These are phyloP conservation scores for Pichia norvegensis DNA, from an alignment of 1,139 yeast species.

Conservation along the genomic window DNA sequence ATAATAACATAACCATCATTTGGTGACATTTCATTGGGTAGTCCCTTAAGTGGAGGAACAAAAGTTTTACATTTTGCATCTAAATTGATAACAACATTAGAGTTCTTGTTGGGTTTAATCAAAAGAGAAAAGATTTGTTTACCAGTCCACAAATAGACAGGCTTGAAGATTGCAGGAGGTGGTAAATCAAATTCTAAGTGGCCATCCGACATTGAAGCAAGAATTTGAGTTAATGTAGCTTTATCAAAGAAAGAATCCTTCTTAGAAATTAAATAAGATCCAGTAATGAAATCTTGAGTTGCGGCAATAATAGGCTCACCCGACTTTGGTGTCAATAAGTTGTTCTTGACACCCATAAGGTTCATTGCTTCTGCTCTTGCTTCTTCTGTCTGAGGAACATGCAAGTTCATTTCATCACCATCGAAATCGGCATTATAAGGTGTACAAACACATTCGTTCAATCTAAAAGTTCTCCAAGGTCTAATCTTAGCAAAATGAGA, in stretches of 20 bases:
- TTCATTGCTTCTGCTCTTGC: slow-evolving; percentile 97
- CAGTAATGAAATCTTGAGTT: slow-evolving; percentile 97
- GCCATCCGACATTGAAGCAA: slow-evolving; percentile 97
- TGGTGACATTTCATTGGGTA: slow-evolving; percentile 92
- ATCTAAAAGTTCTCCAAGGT: slow-evolving; percentile 96
- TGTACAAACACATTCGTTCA: slow-evolving; percentile 98
- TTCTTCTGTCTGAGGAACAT: slow-evolving; percentile 98
- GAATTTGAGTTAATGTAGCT: slow-evolving; percentile 71
- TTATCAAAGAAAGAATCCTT: slow-evolving; percentile 91
- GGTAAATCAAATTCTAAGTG: slow-evolving; percentile 82
- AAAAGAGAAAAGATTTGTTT: slow-evolving; percentile 87
- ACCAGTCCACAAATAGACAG: slow-evolving; percentile 91
- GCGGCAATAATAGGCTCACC: slow-evolving; percentile 99
- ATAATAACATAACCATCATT: slow-evolving; percentile 92
- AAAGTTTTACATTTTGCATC: slow-evolving; percentile 93
- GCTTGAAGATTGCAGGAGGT: slow-evolving; percentile 89
- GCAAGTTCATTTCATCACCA: slow-evolving; percentile 99
- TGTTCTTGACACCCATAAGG: slow-evolving; percentile 96
- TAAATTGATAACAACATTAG: slow-evolving; percentile 78
- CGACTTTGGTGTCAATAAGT: slow-evolving; percentile 88
- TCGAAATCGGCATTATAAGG: slow-evolving; percentile 99
- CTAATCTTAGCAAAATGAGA: slow-evolving; percentile 94
- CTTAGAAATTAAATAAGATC: slow-evolving; percentile 84
- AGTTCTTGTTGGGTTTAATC: slow-evolving; percentile 69
- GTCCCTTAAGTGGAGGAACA: slow-evolving; percentile 58